These are phyloP conservation scores for Yamadazyma buinensis DNA, from an alignment of 1,139 yeast genomes.

Conservation along the genomic window DNA sequence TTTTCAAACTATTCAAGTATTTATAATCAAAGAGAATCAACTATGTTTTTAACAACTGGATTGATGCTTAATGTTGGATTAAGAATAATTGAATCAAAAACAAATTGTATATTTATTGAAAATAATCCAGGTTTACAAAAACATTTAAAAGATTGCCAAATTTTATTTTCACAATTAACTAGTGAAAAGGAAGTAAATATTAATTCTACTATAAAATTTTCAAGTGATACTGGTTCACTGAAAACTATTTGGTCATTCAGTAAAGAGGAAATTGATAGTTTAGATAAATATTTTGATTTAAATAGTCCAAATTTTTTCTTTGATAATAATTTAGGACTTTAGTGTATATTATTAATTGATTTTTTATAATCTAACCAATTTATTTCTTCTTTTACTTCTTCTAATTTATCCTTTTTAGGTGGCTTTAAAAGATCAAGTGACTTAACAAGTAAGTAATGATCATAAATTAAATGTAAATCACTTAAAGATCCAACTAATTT, in stretches of 20 bases:
- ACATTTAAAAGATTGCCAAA: slow-evolving; percentile 22
- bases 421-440: too few species aligned
- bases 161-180: too few species aligned
- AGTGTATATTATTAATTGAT: background rate
- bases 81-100: slow-evolving; percentile 21
- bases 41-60: slow-evolving; percentile 20
- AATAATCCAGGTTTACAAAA: slow-evolving; percentile 14
- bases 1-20: slow-evolving; percentile 5
- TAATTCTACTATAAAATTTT: background rate
- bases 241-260: too few species aligned
- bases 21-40: slow-evolving; percentile 22
- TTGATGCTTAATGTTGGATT: slow-evolving; percentile 24
- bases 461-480: too few species aligned
- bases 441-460: too few species aligned
- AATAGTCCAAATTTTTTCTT: slow-evolving; percentile 36
- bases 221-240: background rate
- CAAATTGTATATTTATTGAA: slow-evolving; percentile 15
- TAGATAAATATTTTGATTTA: slow-evolving; percentile 13
- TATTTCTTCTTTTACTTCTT: too few species aligned
- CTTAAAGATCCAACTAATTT: background rate
- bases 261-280: slow-evolving; percentile 9
- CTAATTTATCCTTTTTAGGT: background rate
- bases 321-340: slow-evolving; percentile 31
- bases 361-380: too few species aligned
- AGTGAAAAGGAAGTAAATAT: too few species aligned